Percentiles rank a stretch among this genome's conserved stretches.
These are phyloP conservation scores for Jamesozyma jinghongensis DNA, from an alignment of 805 yeast species.

Conservation along the genomic window DNA sequence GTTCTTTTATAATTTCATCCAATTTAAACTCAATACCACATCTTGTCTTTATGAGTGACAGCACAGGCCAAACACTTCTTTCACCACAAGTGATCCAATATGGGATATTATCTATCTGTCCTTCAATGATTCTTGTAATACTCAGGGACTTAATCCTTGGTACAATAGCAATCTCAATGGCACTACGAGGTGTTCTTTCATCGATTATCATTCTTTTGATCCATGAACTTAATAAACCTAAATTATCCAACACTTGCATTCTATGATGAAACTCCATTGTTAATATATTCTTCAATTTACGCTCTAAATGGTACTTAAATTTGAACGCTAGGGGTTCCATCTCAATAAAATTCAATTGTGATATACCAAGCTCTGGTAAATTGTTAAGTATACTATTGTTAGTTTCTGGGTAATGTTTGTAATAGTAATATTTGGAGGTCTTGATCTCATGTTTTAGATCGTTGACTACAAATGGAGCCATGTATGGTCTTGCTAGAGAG, in stretches of 20 bases:
- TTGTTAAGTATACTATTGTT: slow-evolving; percentile 12
- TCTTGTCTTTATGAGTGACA: slow-evolving; percentile 76
- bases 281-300: slow-evolving; percentile 44
- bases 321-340: slow-evolving; percentile 31
- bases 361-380: slow-evolving; percentile 17
- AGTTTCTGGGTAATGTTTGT: slow-evolving; percentile 33
- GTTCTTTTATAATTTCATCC: slow-evolving; percentile 53
- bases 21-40: slow-evolving; percentile 84
- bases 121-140: slow-evolving; percentile 69
- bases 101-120: slow-evolving; percentile 68
- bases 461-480: slow-evolving; percentile 80
- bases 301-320: slow-evolving; percentile 28
- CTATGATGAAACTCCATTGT: slow-evolving; percentile 81
- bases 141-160: slow-evolving; percentile 72
- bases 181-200: slow-evolving; percentile 72
- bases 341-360: slow-evolving; percentile 27
- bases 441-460: slow-evolving; percentile 65
- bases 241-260: slow-evolving; percentile 64
- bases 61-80: slow-evolving; percentile 84
- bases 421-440: slow-evolving; percentile 31
- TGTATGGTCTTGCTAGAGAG: slow-evolving; percentile 85
- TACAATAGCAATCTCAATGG: slow-evolving; percentile 81
- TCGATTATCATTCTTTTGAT: slow-evolving; percentile 74
- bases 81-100: slow-evolving; percentile 92
- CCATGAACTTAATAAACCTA: slow-evolving; percentile 64